phyloP scores from a whole-genome alignment of 108 stramenopile genomes.

The Poteriospumella lacustris region DNA sequence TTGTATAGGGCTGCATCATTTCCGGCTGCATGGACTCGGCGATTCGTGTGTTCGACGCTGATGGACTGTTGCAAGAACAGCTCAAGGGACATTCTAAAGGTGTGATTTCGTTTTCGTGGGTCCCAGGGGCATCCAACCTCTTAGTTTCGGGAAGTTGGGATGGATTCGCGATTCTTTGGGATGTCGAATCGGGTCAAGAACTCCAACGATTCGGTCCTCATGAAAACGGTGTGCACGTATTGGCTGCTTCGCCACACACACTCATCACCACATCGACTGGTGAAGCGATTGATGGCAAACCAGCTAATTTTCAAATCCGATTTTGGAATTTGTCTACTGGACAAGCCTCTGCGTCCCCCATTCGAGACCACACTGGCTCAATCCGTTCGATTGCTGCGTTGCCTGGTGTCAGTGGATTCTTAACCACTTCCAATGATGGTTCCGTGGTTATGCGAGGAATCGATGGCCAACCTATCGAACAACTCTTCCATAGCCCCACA shows the following conservation, averaged over 20 bases:
- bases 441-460: background rate
- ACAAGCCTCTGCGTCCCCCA: background rate
- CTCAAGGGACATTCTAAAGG: conserved; percentile 15
- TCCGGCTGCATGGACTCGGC: conserved; percentile 4
- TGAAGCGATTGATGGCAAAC: conserved; percentile 20
- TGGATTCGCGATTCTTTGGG: conserved; percentile 16
- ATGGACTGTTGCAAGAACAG: background rate
- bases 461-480: background rate
- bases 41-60: conserved; percentile 5
- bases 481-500: background rate
- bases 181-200: background rate
- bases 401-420: conserved; percentile 16
- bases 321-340: conserved; percentile 2
- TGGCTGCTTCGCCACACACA: background rate
- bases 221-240: conserved; percentile 25
- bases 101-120: conserved; percentile 25
- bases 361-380: conserved; percentile 11
- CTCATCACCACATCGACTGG: conserved; percentile 14
- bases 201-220: background rate
- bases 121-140: background rate
- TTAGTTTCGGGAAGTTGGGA: conserved; percentile 23
- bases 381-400: conserved; percentile 4
- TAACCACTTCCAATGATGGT: conserved; percentile 26
- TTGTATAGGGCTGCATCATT: conserved; percentile 1
- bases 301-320: conserved; percentile 11